These are phyloP conservation scores for Penicillium roqueforti DNA, from an alignment of 495 filamentous ascomycete genomes.

Conservation along the genomic window DNA sequence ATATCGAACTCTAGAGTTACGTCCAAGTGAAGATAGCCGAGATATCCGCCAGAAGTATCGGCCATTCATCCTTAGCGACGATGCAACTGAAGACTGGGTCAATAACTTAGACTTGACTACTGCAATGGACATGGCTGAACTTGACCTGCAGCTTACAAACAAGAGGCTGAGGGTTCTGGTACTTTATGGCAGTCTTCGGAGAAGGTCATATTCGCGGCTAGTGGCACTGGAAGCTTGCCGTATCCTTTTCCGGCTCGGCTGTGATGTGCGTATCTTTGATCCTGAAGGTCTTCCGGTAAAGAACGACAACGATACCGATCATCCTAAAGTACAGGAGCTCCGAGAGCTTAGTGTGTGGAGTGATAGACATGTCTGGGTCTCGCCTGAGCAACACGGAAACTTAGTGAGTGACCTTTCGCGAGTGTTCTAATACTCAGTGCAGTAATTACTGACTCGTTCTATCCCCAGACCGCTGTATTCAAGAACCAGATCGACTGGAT, in stretches of 20 bases:
- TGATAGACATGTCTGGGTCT: slow-evolving; percentile 66
- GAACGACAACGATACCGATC: slow-evolving; percentile 55
- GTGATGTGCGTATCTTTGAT: slow-evolving; percentile 64
- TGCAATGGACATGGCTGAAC: slow-evolving; percentile 47
- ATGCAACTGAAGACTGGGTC: slow-evolving; percentile 51
- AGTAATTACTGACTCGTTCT: neutral
- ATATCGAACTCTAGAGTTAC: slow-evolving; percentile 40
- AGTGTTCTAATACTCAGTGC: neutral
- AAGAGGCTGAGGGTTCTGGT: slow-evolving; percentile 58
- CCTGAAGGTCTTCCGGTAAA: slow-evolving; percentile 59
- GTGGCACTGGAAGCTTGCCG: slow-evolving; percentile 58
- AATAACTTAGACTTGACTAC: slow-evolving; percentile 52
- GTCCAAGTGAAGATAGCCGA: slow-evolving; percentile 42
- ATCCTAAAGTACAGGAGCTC: slow-evolving; percentile 64
- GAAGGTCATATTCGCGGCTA: slow-evolving; percentile 57
- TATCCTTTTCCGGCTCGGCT: slow-evolving; percentile 62
- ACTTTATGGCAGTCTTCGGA: slow-evolving; percentile 58
- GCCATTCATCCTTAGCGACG: slow-evolving; percentile 50
- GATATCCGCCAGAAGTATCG: slow-evolving; percentile 51
- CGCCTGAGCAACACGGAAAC: slow-evolving; percentile 68
- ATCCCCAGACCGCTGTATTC: slow-evolving; percentile 59
- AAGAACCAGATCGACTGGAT: slow-evolving; percentile 79
- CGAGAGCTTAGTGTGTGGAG: slow-evolving; percentile 61
- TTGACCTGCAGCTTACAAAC: slow-evolving; percentile 35
- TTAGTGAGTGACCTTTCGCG: slow-evolving; percentile 36